phyloP scores from a whole-genome alignment of 257 asterid genomes.

The Linderniella brevidens region DNA sequence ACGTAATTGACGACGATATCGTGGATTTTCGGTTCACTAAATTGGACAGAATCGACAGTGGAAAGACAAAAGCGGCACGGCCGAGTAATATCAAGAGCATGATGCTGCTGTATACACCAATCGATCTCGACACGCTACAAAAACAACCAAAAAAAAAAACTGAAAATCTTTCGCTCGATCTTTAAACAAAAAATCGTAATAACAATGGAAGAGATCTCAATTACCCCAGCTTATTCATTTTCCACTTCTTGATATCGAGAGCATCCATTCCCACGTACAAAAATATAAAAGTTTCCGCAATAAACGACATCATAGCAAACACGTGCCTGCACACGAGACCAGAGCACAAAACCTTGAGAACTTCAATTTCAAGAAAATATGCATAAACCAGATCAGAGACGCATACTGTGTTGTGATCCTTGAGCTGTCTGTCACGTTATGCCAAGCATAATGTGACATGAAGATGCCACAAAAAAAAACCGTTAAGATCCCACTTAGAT shows the following conservation, averaged over 20 bases:
- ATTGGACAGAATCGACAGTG: constrained; percentile 65
- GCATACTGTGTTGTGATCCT: constrained; percentile 61
- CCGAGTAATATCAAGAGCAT: constrained; percentile 54
- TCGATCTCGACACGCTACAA: constrained; percentile 33
- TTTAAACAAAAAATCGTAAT: not conserved
- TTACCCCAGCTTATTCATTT: constrained; percentile 56
- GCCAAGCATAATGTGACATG: constrained; percentile 97
- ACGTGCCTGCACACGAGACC: constrained; percentile 64
- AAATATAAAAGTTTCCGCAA: constrained; percentile 85
- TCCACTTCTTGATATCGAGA: constrained; percentile 80
- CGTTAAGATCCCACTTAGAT: constrained; percentile 79
- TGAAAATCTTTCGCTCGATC: too few species aligned
- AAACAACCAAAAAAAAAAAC: not conserved
- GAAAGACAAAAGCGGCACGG: constrained; percentile 92
- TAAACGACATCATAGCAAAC: constrained; percentile 75
- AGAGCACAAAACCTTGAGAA: not conserved
- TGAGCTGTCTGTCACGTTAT: constrained; percentile 73
- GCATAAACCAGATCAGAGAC: constrained; percentile 1
- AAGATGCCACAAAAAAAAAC: constrained; percentile 80
- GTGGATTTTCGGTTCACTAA: constrained; percentile 36
- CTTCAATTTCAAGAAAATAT: not conserved
- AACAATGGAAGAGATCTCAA: constrained; percentile 1
- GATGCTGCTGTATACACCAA: constrained; percentile 37
- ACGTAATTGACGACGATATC: constrained; percentile 33
- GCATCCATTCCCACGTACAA: constrained; percentile 94